phyloP scores from a whole-genome alignment of 1,139 yeast genomes.

The Kodamaea ohmeri region DNA sequence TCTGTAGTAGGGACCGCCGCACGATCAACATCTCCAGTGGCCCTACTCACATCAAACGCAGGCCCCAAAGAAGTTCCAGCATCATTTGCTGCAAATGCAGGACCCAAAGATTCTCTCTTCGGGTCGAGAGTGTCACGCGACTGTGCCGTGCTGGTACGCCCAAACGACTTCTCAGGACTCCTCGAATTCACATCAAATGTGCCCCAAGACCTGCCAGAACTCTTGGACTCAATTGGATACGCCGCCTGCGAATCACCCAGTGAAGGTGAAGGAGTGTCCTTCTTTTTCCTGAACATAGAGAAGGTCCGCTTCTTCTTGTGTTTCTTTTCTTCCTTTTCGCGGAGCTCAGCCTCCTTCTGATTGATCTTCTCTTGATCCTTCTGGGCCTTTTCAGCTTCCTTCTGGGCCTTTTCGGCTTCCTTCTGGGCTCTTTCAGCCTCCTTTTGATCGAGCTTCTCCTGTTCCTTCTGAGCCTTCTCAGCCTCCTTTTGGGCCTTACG shows the following conservation, averaged over 20 bases:
- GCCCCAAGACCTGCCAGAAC: no score
- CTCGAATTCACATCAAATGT: not conserved
- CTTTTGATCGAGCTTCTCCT: slow-evolving; percentile 7
- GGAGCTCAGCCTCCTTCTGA: slow-evolving; percentile 7
- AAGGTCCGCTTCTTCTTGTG: slow-evolving; percentile 12
- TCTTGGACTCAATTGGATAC: no score
- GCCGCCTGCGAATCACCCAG: no score
- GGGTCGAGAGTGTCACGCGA: no score
- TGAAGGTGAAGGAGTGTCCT: slow-evolving; percentile 5
- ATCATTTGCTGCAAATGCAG: not conserved
- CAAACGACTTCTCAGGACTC: not conserved
- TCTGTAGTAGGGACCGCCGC: not conserved
- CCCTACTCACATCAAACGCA: not conserved
- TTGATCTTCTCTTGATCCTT: slow-evolving; percentile 7
- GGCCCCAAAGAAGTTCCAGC: not conserved
- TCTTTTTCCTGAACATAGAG: slow-evolving; percentile 10
- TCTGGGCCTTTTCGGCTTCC: slow-evolving; percentile 8
- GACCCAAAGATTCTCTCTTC: not conserved
- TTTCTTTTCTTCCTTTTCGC: slow-evolving; percentile 7
- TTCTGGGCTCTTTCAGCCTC: slow-evolving; percentile 10
- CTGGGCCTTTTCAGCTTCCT: slow-evolving; percentile 7
- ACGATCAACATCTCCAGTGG: no score
- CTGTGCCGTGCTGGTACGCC: no score
- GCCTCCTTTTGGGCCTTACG: slow-evolving; percentile 19
- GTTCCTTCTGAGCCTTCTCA: slow-evolving; percentile 10